Conservation (phyloP, 441 rosid species). For the Pelargonium cotyledonis region DNA sequence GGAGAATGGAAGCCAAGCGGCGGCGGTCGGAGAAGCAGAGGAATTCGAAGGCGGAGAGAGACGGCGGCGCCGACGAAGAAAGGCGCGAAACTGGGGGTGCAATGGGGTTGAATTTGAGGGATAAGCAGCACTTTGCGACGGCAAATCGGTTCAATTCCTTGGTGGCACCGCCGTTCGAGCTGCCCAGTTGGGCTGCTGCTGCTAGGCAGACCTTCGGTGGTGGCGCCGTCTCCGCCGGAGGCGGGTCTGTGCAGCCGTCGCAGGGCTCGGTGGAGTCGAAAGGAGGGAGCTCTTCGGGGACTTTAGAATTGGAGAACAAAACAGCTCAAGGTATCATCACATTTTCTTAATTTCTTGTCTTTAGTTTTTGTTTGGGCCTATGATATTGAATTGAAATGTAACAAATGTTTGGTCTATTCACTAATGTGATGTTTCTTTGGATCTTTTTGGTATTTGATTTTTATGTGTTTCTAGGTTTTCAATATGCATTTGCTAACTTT, state of each 20-base stretch:
- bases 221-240: slow-evolving; percentile 2
- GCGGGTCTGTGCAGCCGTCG: slow-evolving; percentile 8
- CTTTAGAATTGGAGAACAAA: slow-evolving; percentile 39
- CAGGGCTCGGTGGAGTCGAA: slow-evolving; percentile 44
- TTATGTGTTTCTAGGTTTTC: too few species aligned
- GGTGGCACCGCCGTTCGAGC: background rate
- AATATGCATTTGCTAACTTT: too few species aligned
- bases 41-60: slow-evolving; percentile 18
- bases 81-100: background rate
- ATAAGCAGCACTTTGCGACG: slow-evolving; percentile 1
- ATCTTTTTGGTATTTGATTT: too few species aligned
- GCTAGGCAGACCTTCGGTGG: slow-evolving; percentile 13
- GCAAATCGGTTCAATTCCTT: background rate
- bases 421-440: too few species aligned
- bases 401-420: too few species aligned
- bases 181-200: background rate
- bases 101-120: background rate
- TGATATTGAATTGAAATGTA: too few species aligned
- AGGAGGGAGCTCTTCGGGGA: slow-evolving; percentile 40
- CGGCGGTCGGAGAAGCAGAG: slow-evolving; percentile 69
- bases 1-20: slow-evolving; percentile 82
- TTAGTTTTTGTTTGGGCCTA: too few species aligned
- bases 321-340: slow-evolving; percentile 33
- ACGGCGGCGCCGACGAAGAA: background rate
- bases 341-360: too few species aligned